phyloP scores from a whole-genome alignment of 2,329 filamentous ascomycete species.

The Chaetomium sp. region DNA sequence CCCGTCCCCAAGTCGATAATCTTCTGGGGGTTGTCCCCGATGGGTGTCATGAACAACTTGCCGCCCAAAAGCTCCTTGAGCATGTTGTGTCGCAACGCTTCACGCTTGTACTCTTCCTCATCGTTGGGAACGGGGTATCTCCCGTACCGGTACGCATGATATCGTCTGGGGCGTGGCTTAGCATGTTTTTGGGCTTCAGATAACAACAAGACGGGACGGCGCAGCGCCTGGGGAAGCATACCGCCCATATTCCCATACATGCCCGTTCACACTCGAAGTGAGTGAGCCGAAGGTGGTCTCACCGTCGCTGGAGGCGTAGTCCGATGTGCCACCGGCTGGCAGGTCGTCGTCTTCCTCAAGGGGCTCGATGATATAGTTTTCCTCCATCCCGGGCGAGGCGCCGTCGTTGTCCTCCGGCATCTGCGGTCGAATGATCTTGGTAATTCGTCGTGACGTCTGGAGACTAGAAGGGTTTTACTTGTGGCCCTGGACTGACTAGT shows the following conservation, averaged over 20 bases:
- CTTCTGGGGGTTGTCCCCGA: conserved; percentile 40
- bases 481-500: not conserved
- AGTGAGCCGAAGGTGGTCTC: conserved; percentile 23
- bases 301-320: conserved; percentile 22
- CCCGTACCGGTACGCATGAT: conserved; percentile 41
- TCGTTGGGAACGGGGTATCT: conserved; percentile 49
- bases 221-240: not conserved
- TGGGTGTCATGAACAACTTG: conserved; percentile 37
- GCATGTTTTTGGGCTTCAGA: not conserved
- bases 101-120: conserved; percentile 43
- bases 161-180: conserved; percentile 33
- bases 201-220: not conserved
- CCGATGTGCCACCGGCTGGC: conserved; percentile 20
- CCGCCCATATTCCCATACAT: conserved; percentile 27
- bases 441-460: not conserved
- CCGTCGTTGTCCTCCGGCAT: conserved; percentile 10
- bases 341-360: conserved; percentile 14
- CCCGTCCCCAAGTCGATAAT: conserved; percentile 47
- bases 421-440: not conserved
- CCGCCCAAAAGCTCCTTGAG: conserved; percentile 42
- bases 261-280: conserved; percentile 23
- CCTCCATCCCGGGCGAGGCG: conserved; percentile 19
- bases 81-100: conserved; percentile 43
- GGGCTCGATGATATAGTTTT: conserved; percentile 18
- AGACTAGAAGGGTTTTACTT: not conserved